Conservation (phyloP, 2,329 filamentous ascomycete species). For the Exophiala sideris region DNA sequence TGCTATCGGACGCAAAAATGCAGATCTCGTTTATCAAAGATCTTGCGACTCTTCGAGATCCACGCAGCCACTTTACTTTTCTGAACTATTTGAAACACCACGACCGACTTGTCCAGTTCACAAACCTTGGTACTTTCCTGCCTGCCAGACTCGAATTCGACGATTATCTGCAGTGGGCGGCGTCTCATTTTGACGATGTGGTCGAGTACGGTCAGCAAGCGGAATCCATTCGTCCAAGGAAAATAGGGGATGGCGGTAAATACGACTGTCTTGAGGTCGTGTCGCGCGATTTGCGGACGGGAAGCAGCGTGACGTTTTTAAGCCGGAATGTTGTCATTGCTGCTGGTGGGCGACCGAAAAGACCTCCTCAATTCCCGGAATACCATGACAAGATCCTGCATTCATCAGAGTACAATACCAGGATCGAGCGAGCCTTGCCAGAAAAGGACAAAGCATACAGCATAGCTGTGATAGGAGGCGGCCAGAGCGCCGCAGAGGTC, state of each 20-base stretch:
- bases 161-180: conserved; percentile 93
- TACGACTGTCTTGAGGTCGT: conserved; percentile 66
- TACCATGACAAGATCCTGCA: conserved; percentile 75
- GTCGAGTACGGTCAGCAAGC: conserved; percentile 79
- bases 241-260: conserved; percentile 8
- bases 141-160: conserved; percentile 87
- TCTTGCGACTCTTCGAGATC: conserved; percentile 82
- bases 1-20: conserved; percentile 90
- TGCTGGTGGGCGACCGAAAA: conserved; percentile 64
- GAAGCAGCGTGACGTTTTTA: conserved; percentile 38
- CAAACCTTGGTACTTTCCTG: conserved; percentile 84
- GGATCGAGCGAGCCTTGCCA: conserved; percentile 24
- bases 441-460: conserved; percentile 53
- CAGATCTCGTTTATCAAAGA: conserved; percentile 98
- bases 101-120: conserved; percentile 80
- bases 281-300: conserved; percentile 57
- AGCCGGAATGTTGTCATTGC: conserved; percentile 60
- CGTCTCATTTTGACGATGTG: conserved; percentile 68
- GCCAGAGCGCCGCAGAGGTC: conserved; percentile 92
- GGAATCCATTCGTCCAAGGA: conserved; percentile 62
- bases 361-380: conserved; percentile 67
- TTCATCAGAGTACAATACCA: conserved; percentile 70
- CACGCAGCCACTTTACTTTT: conserved; percentile 88
- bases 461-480: conserved; percentile 81
- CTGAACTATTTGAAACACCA: conserved; percentile 87